Base-by-base conservation (phyloP, 1,284 basidiomycete species). In the Athelia psychrophila region DNA sequence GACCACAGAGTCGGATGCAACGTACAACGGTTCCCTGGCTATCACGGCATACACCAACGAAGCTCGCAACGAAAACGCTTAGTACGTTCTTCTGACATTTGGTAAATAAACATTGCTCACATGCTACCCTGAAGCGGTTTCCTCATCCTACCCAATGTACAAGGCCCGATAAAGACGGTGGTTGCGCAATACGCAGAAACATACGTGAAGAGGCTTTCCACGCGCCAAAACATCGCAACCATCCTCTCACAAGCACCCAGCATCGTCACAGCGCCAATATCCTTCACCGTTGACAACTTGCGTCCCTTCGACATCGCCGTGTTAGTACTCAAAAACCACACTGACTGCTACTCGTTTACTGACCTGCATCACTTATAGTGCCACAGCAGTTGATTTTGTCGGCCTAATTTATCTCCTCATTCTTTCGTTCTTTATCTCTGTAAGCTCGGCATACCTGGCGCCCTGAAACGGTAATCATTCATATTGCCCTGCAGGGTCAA, bases 391-490 rank as follows among this genome's bases (percentile, higher is more conserved):
- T 42, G 78, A 83, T 36, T 88, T 86, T 54, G 88, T 92, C 23
- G 91, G 87, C 24, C 72, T 88, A 5, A 86, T 92, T 54, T 93
- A 91, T 70, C 71, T 88, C 44, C 69, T 83, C 50, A 89, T n/a
- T n/a, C 67, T 84, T 27, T 71, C 82, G 62, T 74, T 76, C 22
- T 72, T 79, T 64, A 64, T 66, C 51, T 62, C 68, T 52, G 64
- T 73, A 66, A n/a, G n/a, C n/a, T n/a, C n/a, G n/a, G n/a, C n/a
- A n/a, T n/a, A n/a, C n/a, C n/a, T n/a, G n/a, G n/a, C n/a, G n/a
- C n/a, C n/a, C n/a, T n/a, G n/a, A n/a, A n/a, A n/a, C n/a, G n/a
- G n/a, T n/a, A n/a, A n/a, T n/a, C n/a, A n/a, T n/a, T n/a, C n/a
- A n/a, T n/a, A n/a, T n/a, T n/a, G n/a, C n/a, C n/a, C n/a, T n/a